Evolutionary conservation across 179 eudicot species (phyloP).

Genomic region (Gypsophila paniculata): DNA sequence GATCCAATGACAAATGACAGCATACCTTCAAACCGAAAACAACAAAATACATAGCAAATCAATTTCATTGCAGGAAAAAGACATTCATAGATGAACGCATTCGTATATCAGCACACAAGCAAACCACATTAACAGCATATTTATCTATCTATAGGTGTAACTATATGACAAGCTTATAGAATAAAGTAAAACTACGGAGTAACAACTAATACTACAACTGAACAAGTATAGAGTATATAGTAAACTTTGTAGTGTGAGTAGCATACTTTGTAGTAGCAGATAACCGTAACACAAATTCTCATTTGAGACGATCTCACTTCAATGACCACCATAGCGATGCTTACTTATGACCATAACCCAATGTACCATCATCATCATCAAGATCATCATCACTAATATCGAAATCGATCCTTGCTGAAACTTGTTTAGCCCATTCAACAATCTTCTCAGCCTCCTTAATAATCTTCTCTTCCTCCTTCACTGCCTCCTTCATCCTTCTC

Average conservation of each 20-base stretch:
- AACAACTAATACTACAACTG: background rate
- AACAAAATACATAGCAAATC: background rate
- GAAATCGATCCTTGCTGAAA: slow-evolving; percentile 68
- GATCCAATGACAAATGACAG: too few relatives aligned
- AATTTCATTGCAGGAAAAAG: background rate
- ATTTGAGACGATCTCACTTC: slow-evolving; percentile 4
- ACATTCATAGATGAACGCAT: background rate
- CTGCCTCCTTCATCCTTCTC: slow-evolving; percentile 54
- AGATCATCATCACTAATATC: slow-evolving; percentile 50
- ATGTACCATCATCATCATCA: background rate
- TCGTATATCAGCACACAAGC: slow-evolving; percentile 3
- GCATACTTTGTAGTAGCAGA: background rate
- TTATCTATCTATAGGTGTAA: background rate
- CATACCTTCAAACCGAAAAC: background rate
- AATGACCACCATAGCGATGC: slow-evolving; percentile 22
- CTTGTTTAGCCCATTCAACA: slow-evolving; percentile 81
- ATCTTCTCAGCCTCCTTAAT: slow-evolving; percentile 81
- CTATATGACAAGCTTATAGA: background rate
- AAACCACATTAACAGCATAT: background rate
- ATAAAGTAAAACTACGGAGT: slow-evolving; percentile 1
- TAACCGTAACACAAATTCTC: too few relatives aligned
- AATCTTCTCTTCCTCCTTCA: slow-evolving; percentile 68
- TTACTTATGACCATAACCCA: slow-evolving; percentile 38
- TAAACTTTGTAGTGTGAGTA: too few relatives aligned
- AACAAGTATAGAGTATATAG: background rate